A percentile compares a stretch with the other conserved stretches of the same genome.
phyloP scores from a whole-genome alignment of 2,329 filamentous ascomycete species.

The Capronia coronata region DNA sequence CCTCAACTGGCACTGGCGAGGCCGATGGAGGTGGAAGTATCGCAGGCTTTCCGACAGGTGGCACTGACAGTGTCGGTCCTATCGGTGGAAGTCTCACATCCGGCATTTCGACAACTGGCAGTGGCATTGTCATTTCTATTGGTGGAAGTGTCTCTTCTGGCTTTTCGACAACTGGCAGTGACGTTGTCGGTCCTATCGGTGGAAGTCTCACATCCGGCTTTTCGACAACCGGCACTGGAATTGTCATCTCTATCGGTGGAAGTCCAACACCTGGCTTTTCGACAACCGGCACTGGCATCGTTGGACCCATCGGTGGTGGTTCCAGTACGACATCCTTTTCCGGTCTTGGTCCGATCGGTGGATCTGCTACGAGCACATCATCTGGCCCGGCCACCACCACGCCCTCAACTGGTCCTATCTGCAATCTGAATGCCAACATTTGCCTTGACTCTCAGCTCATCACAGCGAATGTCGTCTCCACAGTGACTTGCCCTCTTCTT shows the following conservation, averaged over 20 bases:
- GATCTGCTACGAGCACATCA: not conserved
- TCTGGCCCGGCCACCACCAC: conserved; percentile 6
- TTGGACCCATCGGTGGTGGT: not conserved
- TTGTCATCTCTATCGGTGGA: no score
- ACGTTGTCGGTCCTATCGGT: conserved; percentile 3
- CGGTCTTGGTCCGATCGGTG: not conserved
- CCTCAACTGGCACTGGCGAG: not conserved
- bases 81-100: not conserved
- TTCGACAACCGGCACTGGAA: no score
- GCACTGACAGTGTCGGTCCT: not conserved
- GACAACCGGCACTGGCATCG: no score
- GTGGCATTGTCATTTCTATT: no score
- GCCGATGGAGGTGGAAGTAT: no score
- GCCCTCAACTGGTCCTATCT: conserved; percentile 5
- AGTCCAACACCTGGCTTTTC: no score
- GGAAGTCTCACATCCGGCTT: not conserved
- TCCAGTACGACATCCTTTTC: not conserved
- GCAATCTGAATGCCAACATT: conserved; percentile 13
- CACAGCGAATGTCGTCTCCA: conserved; percentile 8
- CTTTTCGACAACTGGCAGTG: not conserved
- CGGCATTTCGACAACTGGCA: no score
- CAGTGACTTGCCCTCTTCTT: conserved; percentile 7
- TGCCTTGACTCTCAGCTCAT: conserved; percentile 9
- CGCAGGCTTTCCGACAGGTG: no score
- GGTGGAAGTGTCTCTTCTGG: not conserved